phyloP scores from a whole-genome alignment of 192 early-diverging fungal species.

The Mortierella claussenii region DNA sequence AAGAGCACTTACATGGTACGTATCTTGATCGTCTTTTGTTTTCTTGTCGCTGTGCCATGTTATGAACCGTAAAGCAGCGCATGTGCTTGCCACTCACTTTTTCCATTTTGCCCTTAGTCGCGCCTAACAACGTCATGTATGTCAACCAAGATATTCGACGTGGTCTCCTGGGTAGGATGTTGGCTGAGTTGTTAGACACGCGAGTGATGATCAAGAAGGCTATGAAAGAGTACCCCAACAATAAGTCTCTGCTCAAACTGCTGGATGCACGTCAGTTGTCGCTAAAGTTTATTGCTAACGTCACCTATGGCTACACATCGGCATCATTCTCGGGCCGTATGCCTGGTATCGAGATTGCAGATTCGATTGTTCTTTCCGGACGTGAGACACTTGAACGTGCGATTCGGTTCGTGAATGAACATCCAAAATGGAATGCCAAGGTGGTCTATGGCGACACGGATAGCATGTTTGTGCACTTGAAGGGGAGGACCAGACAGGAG shows the following conservation, averaged over 20 bases:
- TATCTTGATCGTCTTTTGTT: background rate
- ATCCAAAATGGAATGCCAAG: constrained; percentile 72
- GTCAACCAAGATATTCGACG: constrained; percentile 85
- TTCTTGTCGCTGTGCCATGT: no score
- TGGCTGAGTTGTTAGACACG: constrained; percentile 88
- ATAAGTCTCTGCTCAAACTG: constrained; percentile 69
- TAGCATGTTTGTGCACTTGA: constrained; percentile 85
- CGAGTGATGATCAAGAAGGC: constrained; percentile 89
- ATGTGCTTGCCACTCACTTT: background rate
- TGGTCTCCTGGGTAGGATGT: constrained; percentile 84
- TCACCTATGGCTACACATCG: constrained; percentile 90
- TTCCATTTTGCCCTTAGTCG: constrained; percentile 43
- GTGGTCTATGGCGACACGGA: constrained; percentile 98
- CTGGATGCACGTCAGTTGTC: constrained; percentile 87
- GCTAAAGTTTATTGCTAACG: constrained; percentile 93
- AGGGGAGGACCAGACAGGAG: constrained; percentile 70
- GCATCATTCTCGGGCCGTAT: constrained; percentile 90
- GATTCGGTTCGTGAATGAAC: constrained; percentile 72
- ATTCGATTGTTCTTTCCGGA: constrained; percentile 90
- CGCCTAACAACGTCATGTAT: constrained; percentile 90
- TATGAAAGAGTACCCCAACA: constrained; percentile 77
- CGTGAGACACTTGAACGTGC: constrained; percentile 84
- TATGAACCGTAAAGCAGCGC: no score
- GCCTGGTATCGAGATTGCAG: constrained; percentile 91
- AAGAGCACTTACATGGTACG: constrained; percentile 76